These are phyloP conservation scores for Penicillium glabrum DNA, from an alignment of 2,329 filamentous ascomycete species.

Conservation along the genomic window DNA sequence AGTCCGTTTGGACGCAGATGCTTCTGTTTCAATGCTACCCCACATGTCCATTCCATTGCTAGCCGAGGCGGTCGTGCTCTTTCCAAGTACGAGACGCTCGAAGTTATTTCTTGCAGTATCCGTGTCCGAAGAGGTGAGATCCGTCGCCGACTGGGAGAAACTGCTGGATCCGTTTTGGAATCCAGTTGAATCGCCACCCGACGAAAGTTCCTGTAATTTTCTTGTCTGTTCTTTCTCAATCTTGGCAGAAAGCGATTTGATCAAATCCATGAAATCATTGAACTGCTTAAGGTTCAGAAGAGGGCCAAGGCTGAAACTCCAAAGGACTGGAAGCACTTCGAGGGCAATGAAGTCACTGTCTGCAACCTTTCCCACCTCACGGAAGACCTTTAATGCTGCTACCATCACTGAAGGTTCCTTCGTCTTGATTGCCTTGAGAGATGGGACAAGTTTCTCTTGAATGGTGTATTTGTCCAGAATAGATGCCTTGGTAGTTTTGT, in stretches of 20 bases:
- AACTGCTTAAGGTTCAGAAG: constrained; percentile 86
- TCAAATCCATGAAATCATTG: constrained; percentile 82
- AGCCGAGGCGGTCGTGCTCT: constrained; percentile 41
- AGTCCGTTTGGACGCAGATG: constrained; percentile 27
- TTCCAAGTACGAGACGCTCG: constrained; percentile 83
- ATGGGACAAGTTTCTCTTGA: constrained; percentile 92
- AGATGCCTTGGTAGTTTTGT: constrained; percentile 63
- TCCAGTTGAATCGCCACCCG: constrained; percentile 54
- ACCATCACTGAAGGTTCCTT: constrained; percentile 98
- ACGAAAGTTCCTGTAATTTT: constrained; percentile 81
- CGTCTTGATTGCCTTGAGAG: constrained; percentile 91
- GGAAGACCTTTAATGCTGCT: constrained; percentile 80
- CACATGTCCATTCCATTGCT: constrained; percentile 33
- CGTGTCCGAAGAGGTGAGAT: constrained; percentile 46
- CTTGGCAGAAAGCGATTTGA: constrained; percentile 73
- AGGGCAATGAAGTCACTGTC: constrained; percentile 90
- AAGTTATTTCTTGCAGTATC: constrained; percentile 71
- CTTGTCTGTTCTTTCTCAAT: constrained; percentile 87
- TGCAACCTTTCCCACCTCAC: constrained; percentile 75
- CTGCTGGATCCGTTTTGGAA: constrained; percentile 29
- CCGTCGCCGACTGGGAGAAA: constrained; percentile 26
- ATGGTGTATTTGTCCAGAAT: constrained; percentile 97
- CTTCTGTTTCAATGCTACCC: constrained; percentile 33
- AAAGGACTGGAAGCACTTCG: constrained; percentile 85
- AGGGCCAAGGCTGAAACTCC: constrained; percentile 88